A percentile compares a stretch with the other conserved stretches of the same genome.
These are phyloP conservation scores for Candida sanyaensis DNA, from an alignment of 1,139 yeast genomes.

Conservation along the genomic window DNA sequence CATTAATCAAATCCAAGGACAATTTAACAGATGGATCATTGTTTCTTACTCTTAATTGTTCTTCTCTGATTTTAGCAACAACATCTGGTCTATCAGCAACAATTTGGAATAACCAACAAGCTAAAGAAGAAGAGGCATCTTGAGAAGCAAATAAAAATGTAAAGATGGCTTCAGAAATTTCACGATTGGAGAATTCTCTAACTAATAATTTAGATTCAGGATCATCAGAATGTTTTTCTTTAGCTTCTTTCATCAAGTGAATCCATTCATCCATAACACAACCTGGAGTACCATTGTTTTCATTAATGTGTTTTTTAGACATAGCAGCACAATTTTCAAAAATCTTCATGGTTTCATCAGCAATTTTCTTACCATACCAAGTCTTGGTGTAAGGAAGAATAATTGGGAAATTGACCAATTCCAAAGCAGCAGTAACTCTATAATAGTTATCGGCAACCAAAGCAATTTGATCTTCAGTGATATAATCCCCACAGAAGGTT, in stretches of 20 bases:
- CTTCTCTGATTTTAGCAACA: slow-evolving; percentile 80
- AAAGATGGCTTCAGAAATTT: slow-evolving; percentile 93
- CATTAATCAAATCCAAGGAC: slow-evolving; percentile 70
- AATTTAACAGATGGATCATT: slow-evolving; percentile 68
- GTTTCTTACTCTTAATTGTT: slow-evolving; percentile 80
- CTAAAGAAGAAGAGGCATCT: slow-evolving; percentile 97
- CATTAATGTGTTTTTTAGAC: slow-evolving; percentile 76
- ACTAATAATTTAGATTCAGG: slow-evolving; percentile 59
- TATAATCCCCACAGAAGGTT: slow-evolving; percentile 94
- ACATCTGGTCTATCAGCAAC: slow-evolving; percentile 95
- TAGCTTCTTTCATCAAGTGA: slow-evolving; percentile 76
- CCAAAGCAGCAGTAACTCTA: slow-evolving; percentile 90
- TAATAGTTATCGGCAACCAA: slow-evolving; percentile 89
- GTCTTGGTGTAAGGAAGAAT: slow-evolving; percentile 94
- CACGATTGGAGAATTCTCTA: slow-evolving; percentile 85
- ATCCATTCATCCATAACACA: slow-evolving; percentile 98
- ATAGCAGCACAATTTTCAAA: slow-evolving; percentile 84
- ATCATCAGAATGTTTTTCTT: slow-evolving; percentile 46
- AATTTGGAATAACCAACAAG: slow-evolving; percentile 97
- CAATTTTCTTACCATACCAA: slow-evolving; percentile 95
- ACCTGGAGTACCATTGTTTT: slow-evolving; percentile 72
- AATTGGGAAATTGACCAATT: slow-evolving; percentile 95
- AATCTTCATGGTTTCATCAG: slow-evolving; percentile 90
- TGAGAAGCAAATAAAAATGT: slow-evolving; percentile 97
- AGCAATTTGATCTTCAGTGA: slow-evolving; percentile 86